Percentiles rank a stretch among this genome's conserved stretches.
phyloP scores from a whole-genome alignment of 305 asterid genomes.

The Fraxinus albicans region DNA sequence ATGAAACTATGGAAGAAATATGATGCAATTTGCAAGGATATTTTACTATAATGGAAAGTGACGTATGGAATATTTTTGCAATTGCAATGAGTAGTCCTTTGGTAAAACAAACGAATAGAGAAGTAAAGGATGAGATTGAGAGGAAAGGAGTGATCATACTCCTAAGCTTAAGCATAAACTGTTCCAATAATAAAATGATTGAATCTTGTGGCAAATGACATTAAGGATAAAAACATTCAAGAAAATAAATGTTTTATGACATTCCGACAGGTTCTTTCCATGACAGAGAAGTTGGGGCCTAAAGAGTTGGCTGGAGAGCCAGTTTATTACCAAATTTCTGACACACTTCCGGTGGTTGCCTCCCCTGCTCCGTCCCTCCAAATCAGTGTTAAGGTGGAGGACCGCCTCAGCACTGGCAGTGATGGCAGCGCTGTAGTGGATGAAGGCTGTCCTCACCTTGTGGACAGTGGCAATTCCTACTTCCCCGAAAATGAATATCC shows the following conservation, averaged over 20 bases:
- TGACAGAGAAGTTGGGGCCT: constrained; percentile 57
- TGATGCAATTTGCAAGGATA: background rate
- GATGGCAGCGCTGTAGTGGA: constrained; percentile 54
- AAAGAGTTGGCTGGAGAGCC: constrained; percentile 32
- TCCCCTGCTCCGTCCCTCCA: constrained; percentile 21
- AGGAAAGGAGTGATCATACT: background rate
- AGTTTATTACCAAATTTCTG: constrained; percentile 13
- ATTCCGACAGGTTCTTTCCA: constrained; percentile 47
- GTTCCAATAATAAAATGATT: background rate
- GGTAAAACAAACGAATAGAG: background rate
- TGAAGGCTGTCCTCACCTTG: constrained; percentile 51
- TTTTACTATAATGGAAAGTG: background rate
- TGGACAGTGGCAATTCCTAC: constrained; percentile 59
- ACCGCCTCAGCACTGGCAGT: constrained; percentile 56
- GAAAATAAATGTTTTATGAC: background rate
- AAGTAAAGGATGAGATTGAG: background rate
- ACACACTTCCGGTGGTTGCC: constrained; percentile 18
- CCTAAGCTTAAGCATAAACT: background rate
- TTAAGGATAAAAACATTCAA: background rate
- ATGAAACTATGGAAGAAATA: background rate
- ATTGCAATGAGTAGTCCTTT: background rate
- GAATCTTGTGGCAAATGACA: background rate
- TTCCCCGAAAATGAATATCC: constrained; percentile 38
- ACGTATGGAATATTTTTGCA: background rate
- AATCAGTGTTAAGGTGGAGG: constrained; percentile 49